Evolutionary conservation across 1,284 basidiomycete genomes (phyloP).

Genomic region (Ganoderma sinense): DNA sequence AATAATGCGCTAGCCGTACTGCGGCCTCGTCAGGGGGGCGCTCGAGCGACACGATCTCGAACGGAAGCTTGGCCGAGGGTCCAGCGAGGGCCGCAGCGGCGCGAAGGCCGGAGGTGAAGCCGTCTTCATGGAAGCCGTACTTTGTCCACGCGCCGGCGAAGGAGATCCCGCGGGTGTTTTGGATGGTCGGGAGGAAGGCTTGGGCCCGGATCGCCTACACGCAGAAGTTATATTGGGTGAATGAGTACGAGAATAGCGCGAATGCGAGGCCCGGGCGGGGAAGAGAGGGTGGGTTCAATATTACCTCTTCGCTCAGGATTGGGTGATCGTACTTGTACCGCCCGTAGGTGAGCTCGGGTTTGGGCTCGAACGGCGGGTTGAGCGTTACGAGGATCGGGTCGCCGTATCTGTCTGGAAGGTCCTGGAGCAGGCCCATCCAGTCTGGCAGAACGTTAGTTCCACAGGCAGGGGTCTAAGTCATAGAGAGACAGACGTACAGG

Average conservation of each 20-base stretch:
- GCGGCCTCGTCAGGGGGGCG: slow-evolving; percentile 18
- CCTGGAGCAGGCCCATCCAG: slow-evolving; percentile 83
- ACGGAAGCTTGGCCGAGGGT: slow-evolving; percentile 31
- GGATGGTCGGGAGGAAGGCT: slow-evolving; percentile 60
- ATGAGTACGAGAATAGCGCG: neutral
- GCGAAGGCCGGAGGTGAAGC: slow-evolving; percentile 71
- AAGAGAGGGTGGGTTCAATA: slow-evolving; percentile 8
- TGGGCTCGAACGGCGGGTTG: slow-evolving; percentile 76
- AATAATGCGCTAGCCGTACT: slow-evolving; percentile 27
- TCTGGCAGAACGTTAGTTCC: slow-evolving; percentile 8
- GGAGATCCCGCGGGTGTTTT: slow-evolving; percentile 69
- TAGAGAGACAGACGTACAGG: slow-evolving; percentile 45
- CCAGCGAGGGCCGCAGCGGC: slow-evolving; percentile 42
- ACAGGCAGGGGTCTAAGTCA: neutral
- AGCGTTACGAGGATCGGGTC: slow-evolving; percentile 83
- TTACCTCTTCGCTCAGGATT: slow-evolving; percentile 58
- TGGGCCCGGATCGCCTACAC: slow-evolving; percentile 65
- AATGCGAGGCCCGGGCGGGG: slow-evolving; percentile 7
- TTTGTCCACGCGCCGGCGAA: slow-evolving; percentile 85
- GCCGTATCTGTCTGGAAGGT: slow-evolving; percentile 62
- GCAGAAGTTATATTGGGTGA: neutral
- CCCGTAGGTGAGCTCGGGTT: slow-evolving; percentile 54
- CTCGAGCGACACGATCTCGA: slow-evolving; percentile 40
- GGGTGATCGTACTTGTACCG: slow-evolving; percentile 77
- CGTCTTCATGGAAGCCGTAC: slow-evolving; percentile 87